Evolutionary conservation across 2,329 filamentous ascomycete genomes (phyloP).

Genomic region (Cladosporium velox): DNA sequence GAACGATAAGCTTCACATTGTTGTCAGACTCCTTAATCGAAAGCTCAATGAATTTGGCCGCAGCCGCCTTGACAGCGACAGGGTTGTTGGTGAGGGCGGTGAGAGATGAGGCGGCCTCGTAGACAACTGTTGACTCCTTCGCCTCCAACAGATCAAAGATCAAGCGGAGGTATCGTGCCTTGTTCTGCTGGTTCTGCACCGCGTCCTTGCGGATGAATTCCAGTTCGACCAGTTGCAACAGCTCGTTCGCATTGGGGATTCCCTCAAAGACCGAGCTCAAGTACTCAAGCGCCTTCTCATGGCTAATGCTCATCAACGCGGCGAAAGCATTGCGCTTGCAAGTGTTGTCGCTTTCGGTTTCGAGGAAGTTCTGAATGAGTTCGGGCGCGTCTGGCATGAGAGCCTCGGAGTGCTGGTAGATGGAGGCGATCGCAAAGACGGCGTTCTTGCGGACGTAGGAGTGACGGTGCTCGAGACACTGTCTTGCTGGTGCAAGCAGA

Average conservation of each 20-base stretch:
- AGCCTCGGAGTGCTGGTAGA: conserved; percentile 84
- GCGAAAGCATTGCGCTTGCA: conserved; percentile 98
- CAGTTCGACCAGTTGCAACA: conserved; percentile 88
- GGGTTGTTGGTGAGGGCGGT: conserved; percentile 94
- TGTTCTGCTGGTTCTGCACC: conserved; percentile 90
- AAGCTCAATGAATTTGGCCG: conserved; percentile 92
- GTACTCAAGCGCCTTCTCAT: conserved; percentile 88
- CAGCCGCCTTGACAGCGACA: conserved; percentile 95
- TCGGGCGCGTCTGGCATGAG: conserved; percentile 95
- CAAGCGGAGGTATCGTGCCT: conserved; percentile 87
- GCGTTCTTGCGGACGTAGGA: conserved; percentile 98
- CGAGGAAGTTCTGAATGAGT: conserved; percentile 84
- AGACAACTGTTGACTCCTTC: conserved; percentile 89
- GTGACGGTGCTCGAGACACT: conserved; percentile 92
- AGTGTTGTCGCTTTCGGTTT: conserved; percentile 86
- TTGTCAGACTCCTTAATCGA: conserved; percentile 98
- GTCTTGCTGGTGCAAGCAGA: conserved; percentile 85
- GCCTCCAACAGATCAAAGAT: conserved; percentile 97
- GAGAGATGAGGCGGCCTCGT: conserved; percentile 93
- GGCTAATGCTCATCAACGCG: conserved; percentile 84
- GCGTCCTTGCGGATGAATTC: conserved; percentile 98
- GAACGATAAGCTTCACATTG: conserved; percentile 97
- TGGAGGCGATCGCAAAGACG: conserved; percentile 90
- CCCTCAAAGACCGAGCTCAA: conserved; percentile 87
- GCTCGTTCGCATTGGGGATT: conserved; percentile 89